Percentiles rank a stretch among this genome's conserved stretches.
Evolutionary conservation across 106 monocot genomes (phyloP).

Genomic region (Narthecium ossifragum): DNA sequence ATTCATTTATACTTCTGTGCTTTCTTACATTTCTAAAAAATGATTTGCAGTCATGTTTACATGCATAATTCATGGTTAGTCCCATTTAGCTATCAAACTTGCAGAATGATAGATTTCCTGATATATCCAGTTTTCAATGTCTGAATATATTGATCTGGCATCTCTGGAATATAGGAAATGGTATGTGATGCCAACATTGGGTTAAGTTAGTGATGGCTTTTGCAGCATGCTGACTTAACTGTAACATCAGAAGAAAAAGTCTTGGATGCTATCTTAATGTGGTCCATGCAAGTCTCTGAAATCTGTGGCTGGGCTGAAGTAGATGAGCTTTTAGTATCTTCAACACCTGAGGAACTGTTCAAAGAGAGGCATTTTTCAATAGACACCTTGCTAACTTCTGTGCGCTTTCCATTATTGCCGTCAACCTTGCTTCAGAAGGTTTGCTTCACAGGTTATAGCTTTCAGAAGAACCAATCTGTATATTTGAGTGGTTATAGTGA

Average conservation of each 20-base stretch:
- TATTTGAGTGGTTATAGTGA: background rate
- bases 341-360: conserved; percentile 51
- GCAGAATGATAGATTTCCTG: too few species aligned
- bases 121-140: too few species aligned
- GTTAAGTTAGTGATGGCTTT: conserved; percentile 30
- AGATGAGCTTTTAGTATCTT: conserved; percentile 52
- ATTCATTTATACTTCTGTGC: too few species aligned
- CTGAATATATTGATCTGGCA: background rate
- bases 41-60: too few species aligned
- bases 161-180: background rate
- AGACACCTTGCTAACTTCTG: conserved; percentile 51
- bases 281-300: conserved; percentile 74
- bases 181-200: conserved; percentile 1
- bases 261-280: conserved; percentile 83
- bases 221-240: conserved; percentile 93
- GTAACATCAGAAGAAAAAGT: conserved; percentile 95
- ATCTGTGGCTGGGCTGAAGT: conserved; percentile 48
- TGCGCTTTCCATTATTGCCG: conserved; percentile 87
- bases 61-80: too few species aligned
- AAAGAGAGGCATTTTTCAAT: conserved; percentile 45
- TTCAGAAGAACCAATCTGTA: background rate
- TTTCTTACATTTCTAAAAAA: too few species aligned
- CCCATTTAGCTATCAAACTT: too few species aligned
- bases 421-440: conserved; percentile 63
- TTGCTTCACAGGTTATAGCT: background rate